These are phyloP conservation scores for Ophiostoma populinum DNA, from an alignment of 2,329 filamentous ascomycete species.

Conservation along the genomic window DNA sequence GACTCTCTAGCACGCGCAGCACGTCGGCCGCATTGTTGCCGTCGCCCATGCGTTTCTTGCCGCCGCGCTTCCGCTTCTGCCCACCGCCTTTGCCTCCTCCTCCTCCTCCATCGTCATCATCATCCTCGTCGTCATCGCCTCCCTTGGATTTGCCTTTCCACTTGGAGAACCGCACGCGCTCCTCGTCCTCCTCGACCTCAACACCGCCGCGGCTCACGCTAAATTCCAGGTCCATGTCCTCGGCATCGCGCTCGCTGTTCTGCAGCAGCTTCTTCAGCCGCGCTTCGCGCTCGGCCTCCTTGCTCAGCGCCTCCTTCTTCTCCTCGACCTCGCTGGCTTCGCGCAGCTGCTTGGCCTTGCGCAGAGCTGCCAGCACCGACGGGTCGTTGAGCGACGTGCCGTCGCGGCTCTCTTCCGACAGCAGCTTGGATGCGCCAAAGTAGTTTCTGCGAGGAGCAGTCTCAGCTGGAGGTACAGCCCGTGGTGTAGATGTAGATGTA, in stretches of 20 bases:
- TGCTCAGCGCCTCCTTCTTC: constrained; percentile 20
- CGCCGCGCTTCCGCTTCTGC: constrained; percentile 48
- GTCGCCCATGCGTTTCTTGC: constrained; percentile 63
- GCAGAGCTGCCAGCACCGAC: constrained; percentile 65
- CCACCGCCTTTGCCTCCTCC: constrained; percentile 23
- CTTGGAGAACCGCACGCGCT: constrained; percentile 48
- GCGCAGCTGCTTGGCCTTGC: constrained; percentile 58
- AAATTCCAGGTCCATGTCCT: constrained; percentile 90
- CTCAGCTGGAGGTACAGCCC: background rate
- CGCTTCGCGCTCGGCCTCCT: constrained; percentile 38
- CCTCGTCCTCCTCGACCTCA: constrained; percentile 51
- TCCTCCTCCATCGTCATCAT: constrained; percentile 26
- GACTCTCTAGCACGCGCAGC: constrained; percentile 55
- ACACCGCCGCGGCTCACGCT: constrained; percentile 80
- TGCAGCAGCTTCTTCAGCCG: constrained; percentile 60
- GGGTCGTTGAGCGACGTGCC: constrained; percentile 51
- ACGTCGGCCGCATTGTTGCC: constrained; percentile 67
- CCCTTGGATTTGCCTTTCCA: constrained; percentile 23
- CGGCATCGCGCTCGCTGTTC: constrained; percentile 59
- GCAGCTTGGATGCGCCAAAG: constrained; percentile 42
- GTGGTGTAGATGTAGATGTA: background rate
- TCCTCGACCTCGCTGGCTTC: constrained; percentile 24
- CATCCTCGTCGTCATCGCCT: constrained; percentile 32
- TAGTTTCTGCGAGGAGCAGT: constrained; percentile 34
- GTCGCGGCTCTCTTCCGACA: constrained; percentile 33